Base-by-base conservation (phyloP, 2,329 filamentous ascomycete species). In the Pseudogymnoascus sp. region DNA sequence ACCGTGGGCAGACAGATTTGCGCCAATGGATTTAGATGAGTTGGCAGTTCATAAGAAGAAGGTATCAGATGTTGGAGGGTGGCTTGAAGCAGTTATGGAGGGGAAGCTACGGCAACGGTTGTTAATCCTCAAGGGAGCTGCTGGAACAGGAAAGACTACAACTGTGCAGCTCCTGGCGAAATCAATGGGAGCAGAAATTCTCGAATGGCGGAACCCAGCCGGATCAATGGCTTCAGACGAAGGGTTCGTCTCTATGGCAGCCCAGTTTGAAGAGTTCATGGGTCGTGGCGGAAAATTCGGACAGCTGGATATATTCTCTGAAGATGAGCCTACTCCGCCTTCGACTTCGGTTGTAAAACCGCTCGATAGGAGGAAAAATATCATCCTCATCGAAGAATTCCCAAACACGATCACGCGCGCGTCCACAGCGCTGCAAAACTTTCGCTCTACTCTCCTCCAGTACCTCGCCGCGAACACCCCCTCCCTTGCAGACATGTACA, bases 41-140 rank as follows among this genome's bases (percentile, higher is more conserved):
- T 79, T 99, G 53, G 93, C 89, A 0, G 93, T 99, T 16, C 93
- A 99, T 75, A 97, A 96, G 78, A 95, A 85, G 70, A 99, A 99
- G 75, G 90, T 97, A 5, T 78, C 85, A 1, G 93, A 97, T 76
- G 93, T 97, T 53, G 84, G 87, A 64, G 81, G 78, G 64, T 97
- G 95, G 93, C 78, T 99, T 36, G 85, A 89, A 46, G 84, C 88
- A 71, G 90, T 91, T 16, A 83, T 91, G 66, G 74, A 76, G 25
- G 89, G 90, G 14, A 79, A 79, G 38, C 76, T 84, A 74, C 80
- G 84, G 65, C 86, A 96, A 78, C 84, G 89, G 65, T 73, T 97
- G 64, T 82, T 97, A 64, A 81, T 99, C 28, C 79, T 99, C 46
- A 96, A 96, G 75, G 95, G 95, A 10, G 87, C 92, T 36, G 93